Evolutionary conservation across 495 filamentous ascomycete species (phyloP), one percentile per base, ranked within the genome.

Genomic region (Podospora bellae-mahoneyi): DNA sequence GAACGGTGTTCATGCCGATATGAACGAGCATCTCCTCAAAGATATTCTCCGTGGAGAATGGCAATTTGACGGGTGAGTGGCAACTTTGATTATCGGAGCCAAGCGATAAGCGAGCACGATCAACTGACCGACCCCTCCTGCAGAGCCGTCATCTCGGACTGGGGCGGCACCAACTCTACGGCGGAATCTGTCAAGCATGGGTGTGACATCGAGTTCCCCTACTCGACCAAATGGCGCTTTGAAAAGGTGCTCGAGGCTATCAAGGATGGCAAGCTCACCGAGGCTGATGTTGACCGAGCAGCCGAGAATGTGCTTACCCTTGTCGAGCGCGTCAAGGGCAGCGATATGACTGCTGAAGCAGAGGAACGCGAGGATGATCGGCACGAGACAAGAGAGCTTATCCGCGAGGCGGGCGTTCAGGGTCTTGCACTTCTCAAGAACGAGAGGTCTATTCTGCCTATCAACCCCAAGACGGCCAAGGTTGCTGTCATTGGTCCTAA

Each of bases 401-500:
- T 94, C 62, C 87, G 91, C 5, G 81, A 87, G 57, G 84, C 89
- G 4, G 92, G 90, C 16, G 84, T 85, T 0, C 89, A 94, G 71
- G 90, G 89, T 2, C 84, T 94, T 15, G 91, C 92, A 2, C 83
- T 96, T 18, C 80, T 96, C 66, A 94, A 94, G 76, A 95, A 95
- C 68, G 85, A 92, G 53, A 84, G 84, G 1, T 75, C 78, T 18
- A 76, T 89, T 34, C 82, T 96, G 4, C 92, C 92, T 1, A 82
- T 96, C 60, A 82, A 87, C 59, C 82, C 84, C 26, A 82, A 84
- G 16, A 84, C 86, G 39, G 82, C 83, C 60, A 84, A 80, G 71
- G 83, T 94, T 59, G 88, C 91, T 7, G 84, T 95, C 34, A 95
- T 97, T 66, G 92, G 93, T 0, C 92, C 93, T 9, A 96, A 96